phyloP scores from a whole-genome alignment of 1,284 basidiomycete species.

The Filobasidium uniguttulatum region DNA sequence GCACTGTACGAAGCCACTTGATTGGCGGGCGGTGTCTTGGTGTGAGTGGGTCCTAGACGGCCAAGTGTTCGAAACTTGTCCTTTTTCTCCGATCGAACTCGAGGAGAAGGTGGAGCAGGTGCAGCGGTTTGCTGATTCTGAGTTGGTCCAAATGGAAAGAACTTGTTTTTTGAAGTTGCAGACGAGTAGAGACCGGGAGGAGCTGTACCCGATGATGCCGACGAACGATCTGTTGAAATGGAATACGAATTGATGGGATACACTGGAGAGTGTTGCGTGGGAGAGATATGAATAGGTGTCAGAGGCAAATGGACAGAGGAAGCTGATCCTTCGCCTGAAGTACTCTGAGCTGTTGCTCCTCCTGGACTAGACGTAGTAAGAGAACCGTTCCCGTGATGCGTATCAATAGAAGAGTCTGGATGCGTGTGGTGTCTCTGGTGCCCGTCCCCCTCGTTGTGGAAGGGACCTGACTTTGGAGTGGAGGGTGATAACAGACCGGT shows the following conservation, averaged over 20 bases:
- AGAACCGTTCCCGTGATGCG: background rate
- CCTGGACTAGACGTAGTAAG: background rate
- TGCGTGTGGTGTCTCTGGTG: background rate
- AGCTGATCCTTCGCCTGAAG: background rate
- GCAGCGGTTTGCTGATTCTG: background rate
- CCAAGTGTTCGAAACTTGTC: slow-evolving; percentile 9
- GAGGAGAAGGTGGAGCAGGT: background rate
- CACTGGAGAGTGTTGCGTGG: background rate
- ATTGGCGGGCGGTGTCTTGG: slow-evolving; percentile 1
- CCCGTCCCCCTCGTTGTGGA: background rate
- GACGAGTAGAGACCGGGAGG: background rate
- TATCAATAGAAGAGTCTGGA: background rate
- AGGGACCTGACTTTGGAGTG: too few relatives aligned
- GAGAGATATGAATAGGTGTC: background rate
- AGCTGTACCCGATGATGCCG: slow-evolving; percentile 1
- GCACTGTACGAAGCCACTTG: background rate
- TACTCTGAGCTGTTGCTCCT: too few relatives aligned
- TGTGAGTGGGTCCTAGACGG: background rate
- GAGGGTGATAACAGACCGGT: too few relatives aligned
- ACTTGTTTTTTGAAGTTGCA: slow-evolving; percentile 2
- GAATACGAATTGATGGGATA: slow-evolving; percentile 9
- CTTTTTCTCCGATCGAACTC: slow-evolving; percentile 5
- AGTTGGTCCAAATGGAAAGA: background rate
- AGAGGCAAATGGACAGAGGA: background rate
- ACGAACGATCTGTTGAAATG: slow-evolving; percentile 9